phyloP scores from a whole-genome alignment of 495 filamentous ascomycete species.

The Penicillium diatomitis region DNA sequence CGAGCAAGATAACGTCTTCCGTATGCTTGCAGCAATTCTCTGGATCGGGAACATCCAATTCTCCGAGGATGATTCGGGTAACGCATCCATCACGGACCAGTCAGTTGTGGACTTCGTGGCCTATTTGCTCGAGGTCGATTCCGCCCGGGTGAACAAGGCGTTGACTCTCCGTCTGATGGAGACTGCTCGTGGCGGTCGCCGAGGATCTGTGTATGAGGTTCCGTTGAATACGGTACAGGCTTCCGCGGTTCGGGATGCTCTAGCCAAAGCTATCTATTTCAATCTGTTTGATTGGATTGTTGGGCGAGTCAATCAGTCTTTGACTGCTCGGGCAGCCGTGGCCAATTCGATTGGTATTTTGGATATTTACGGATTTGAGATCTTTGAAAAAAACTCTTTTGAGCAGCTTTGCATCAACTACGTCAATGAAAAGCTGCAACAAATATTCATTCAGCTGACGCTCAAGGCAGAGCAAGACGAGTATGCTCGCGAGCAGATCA shows the following conservation, averaged over 20 bases:
- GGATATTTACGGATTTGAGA: constrained; percentile 99
- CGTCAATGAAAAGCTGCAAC: constrained; percentile 98
- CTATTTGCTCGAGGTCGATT: constrained; percentile 84
- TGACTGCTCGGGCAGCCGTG: constrained; percentile 67
- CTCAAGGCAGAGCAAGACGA: constrained; percentile 97
- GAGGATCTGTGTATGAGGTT: constrained; percentile 80
- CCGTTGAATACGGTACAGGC: constrained; percentile 88
- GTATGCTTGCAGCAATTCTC: constrained; percentile 84
- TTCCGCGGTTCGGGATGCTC: constrained; percentile 82
- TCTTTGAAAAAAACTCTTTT: constrained; percentile 98
- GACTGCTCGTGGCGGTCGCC: constrained; percentile 71
- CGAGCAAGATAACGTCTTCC: constrained; percentile 96
- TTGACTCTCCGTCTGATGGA: constrained; percentile 85
- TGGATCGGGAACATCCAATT: constrained; percentile 96
- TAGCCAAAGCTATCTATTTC: constrained; percentile 92
- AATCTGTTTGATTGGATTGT: constrained; percentile 99
- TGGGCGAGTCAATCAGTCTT: constrained; percentile 77
- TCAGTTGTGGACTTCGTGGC: constrained; percentile 90
- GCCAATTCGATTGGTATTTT: constrained; percentile 91
- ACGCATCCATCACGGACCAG: constrained; percentile 75
- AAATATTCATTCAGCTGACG: constrained; percentile 98
- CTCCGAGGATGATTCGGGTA: constrained; percentile 76
- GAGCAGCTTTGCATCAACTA: constrained; percentile 99
- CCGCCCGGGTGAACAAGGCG: constrained; percentile 72
- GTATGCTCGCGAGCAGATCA: constrained; percentile 91